These are phyloP conservation scores for Ogataea nakhonphanomensis DNA, from an alignment of 805 yeast genomes.

Conservation along the genomic window DNA sequence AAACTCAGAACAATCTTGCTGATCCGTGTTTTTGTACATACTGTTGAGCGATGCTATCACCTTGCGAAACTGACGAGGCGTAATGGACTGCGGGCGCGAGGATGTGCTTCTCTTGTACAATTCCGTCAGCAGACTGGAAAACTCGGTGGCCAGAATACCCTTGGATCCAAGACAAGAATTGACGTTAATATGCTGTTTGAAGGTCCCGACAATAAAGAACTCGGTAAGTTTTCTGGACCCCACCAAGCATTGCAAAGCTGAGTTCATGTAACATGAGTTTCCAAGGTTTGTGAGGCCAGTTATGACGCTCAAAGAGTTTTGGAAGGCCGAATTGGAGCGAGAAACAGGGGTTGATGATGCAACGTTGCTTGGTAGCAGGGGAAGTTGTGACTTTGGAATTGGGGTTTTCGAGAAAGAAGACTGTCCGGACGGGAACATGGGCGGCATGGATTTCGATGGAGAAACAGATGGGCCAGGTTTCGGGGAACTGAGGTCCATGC, in stretches of 20 bases:
- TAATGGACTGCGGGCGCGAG: conserved; percentile 35
- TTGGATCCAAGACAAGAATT: conserved; percentile 74
- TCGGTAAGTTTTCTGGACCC: conserved; percentile 65
- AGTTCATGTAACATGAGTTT: conserved; percentile 91
- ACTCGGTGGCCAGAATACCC: conserved; percentile 71
- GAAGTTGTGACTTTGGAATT: conserved; percentile 11
- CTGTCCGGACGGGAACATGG: conserved; percentile 22
- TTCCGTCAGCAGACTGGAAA: conserved; percentile 54
- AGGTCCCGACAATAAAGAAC: conserved; percentile 60
- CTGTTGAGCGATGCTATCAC: conserved; percentile 64
- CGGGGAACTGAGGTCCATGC: conserved; percentile 1
- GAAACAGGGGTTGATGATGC: conserved; percentile 9
- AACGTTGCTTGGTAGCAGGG: conserved; percentile 6
- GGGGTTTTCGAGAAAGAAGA: conserved; percentile 14
- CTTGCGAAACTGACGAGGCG: conserved; percentile 64
- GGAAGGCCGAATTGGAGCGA: conserved; percentile 13
- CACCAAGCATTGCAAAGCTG: conserved; percentile 79
- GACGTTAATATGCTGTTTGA: conserved; percentile 64
- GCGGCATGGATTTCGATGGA: conserved; percentile 13
- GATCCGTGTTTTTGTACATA: conserved; percentile 64
- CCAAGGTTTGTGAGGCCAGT: conserved; percentile 82
- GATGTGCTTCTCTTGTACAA: conserved; percentile 43
- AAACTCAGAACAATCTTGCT: conserved; percentile 86
- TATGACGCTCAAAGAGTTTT: conserved; percentile 38
- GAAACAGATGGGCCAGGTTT: conserved; percentile 1